Evolutionary conservation across 371 early-diverging fungal species (phyloP), one percentile per base, ranked within the genome.

Genomic region (Thermomucor indicae-seudaticae): DNA sequence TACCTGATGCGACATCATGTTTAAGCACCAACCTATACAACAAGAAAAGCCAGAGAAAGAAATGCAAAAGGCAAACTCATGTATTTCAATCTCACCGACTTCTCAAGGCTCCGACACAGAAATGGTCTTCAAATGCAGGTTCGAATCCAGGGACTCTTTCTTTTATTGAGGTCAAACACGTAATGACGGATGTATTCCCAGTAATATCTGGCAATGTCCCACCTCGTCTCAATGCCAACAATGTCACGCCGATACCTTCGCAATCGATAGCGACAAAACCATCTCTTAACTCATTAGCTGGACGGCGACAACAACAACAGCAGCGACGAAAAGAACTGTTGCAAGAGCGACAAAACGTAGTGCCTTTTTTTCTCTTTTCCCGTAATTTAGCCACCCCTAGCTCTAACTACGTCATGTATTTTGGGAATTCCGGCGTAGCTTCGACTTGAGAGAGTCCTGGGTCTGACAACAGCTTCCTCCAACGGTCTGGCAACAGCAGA

Each of bases 381-480:
- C n/a, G n/a, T n/a, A n/a, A n/a, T n/a, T n/a, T n/a, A n/a, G n/a
- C n/a, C n/a, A n/a, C n/a, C n/a, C n/a, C n/a, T n/a, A n/a, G n/a
- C 30, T 22, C 27, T 14, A 28, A 19, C 27, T 24, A 12, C 5
- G 48, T 19, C 47, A 54, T 25, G 24, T 16, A 16, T 35, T n/a
- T 23, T 17, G 7, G 29, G 40, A 20, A 38, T 23, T 27, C 14
- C 22, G 17, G 16, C 17, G 27, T 47, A 85, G 86, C 63, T 85
- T 43, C 72, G 75, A 53, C 55, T 86, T 22, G 85, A 85, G 43
- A 75, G 83, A 12, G 75, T 86, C 44, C 62, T 85, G 12, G 86
- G 85, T 0, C 58, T 85, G 23, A 85, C 86, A 3, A 70, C 82
- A 4, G 75, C 67, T 24, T 75, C 74, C 12, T 68, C 77, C 19